A percentile compares a stretch with the other conserved stretches of the same genome.
Evolutionary conservation across 164 flowering plant genomes (phyloP).

Genomic region (Dillenia turbinata): DNA sequence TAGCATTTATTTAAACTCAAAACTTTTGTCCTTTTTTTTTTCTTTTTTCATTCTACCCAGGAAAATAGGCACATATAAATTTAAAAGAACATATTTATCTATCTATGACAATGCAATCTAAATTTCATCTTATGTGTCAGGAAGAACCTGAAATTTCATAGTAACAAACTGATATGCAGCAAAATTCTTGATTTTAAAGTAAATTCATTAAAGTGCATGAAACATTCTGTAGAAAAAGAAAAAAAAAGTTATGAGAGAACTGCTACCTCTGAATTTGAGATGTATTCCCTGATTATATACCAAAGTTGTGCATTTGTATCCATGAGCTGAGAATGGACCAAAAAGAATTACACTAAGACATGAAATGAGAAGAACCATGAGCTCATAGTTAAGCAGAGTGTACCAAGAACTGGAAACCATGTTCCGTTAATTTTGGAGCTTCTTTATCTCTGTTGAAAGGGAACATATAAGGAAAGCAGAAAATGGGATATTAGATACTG

Average conservation of each 20-base stretch:
- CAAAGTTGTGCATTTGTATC: conserved; percentile 97
- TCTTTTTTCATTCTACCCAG: too few species aligned
- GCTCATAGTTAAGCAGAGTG: conserved; percentile 14
- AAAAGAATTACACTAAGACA: conserved; percentile 1
- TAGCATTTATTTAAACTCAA: too few species aligned
- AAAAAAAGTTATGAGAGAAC: not conserved
- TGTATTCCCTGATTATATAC: conserved; percentile 95
- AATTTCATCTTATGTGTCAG: too few species aligned
- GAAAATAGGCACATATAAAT: too few species aligned
- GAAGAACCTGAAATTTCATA: too few species aligned
- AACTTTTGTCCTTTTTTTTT: too few species aligned
- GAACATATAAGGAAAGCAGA: conserved; percentile 4
- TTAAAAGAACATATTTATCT: too few species aligned
- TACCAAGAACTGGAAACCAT: conserved; percentile 96
- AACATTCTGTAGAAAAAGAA: not conserved
- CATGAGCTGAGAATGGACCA: conserved; percentile 59
- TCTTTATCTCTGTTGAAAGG: conserved; percentile 66
- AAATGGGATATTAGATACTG: conserved; percentile 1
- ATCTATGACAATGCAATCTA: too few species aligned
- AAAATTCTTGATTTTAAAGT: too few species aligned
- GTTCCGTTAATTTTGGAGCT: conserved; percentile 73
- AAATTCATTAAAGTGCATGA: not conserved
- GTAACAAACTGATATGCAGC: too few species aligned
- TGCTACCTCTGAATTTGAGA: conserved; percentile 80
- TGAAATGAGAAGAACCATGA: not conserved